Base-by-base conservation (phyloP, 1,139 yeast species). In the Taphrina communis region DNA sequence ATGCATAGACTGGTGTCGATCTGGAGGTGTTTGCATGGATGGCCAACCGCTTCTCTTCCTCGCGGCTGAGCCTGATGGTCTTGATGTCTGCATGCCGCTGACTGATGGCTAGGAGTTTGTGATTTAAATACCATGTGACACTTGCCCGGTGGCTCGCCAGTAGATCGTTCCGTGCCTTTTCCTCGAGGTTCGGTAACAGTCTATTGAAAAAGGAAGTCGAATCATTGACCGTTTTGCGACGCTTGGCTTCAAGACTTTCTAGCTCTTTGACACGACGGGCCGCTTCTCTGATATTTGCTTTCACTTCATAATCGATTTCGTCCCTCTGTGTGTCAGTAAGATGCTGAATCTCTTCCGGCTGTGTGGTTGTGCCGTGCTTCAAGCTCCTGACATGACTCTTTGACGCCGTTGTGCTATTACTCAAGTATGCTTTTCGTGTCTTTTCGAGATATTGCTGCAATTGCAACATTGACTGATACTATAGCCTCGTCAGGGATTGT, bases 231-330 rank as follows among this genome's bases (percentile, higher is more conserved):
- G 39, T 9, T 50, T 21, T 35, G 3, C 70, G 70, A 14, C 69
- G 56, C 42, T 71, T 67, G n/a, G 66, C 21, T 48, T 61, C 59
- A 31, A 67, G 72, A 36, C 70, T 75, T 67, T 80, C 82, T 58
- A 81, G 75, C n/a, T 75, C 72, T 48, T 79, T 75, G 56, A 80
- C 75, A 39, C 76, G 72, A 14, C 74, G 71, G 72, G 77, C 75
- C 66, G 80, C 79, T 57, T 75, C 75, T 72, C 80, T 81, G 38
- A 81, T 72, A 48, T 78, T 75, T 63, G 74, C 71, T 38, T 78
- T 74, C 17, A 80, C 77, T 66, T 79, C 81, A 70, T 78, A 79
- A 73, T 81, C 83, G 57, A 81, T 77, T 36, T 80, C 81, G 70
- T 80, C 82, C 38, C 80, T 74, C 66, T 81, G 80, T 51, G 75